Conservation (phyloP, 1,284 basidiomycete species). For the Mixia osmundae region DNA sequence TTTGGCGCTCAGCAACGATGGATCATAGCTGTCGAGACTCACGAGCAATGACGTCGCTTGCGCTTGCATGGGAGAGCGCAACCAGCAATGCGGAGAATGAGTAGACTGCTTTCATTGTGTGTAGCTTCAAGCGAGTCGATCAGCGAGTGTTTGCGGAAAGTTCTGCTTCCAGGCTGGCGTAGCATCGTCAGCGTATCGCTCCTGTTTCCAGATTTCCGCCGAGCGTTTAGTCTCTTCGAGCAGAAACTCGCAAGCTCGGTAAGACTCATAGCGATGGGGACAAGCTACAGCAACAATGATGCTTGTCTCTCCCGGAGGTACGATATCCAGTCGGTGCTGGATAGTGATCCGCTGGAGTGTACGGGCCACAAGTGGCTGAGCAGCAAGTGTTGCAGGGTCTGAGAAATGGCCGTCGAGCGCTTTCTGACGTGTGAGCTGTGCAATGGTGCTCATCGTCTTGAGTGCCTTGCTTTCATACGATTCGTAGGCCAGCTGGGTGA, state of each 20-base stretch:
- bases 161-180: slow-evolving; percentile 51
- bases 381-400: neutral
- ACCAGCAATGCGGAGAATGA: neutral
- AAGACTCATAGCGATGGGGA: slow-evolving; percentile 61
- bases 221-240: slow-evolving; percentile 59
- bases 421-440: slow-evolving; percentile 28
- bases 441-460: slow-evolving; percentile 44
- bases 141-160: too few relatives aligned
- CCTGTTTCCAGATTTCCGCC: slow-evolving; percentile 72
- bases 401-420: slow-evolving; percentile 9
- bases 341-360: slow-evolving; percentile 9
- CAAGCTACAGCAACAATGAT: slow-evolving; percentile 65
- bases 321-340: slow-evolving; percentile 47
- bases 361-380: slow-evolving; percentile 2
- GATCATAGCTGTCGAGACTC: too few relatives aligned
- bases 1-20: too few relatives aligned
- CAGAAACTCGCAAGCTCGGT: slow-evolving; percentile 50
- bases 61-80: too few relatives aligned
- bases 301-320: slow-evolving; percentile 52
- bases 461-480: slow-evolving; percentile 61
- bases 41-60: too few relatives aligned
- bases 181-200: slow-evolving; percentile 42
- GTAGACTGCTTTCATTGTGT: neutral
- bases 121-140: too few relatives aligned
- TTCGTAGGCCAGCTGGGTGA: slow-evolving; percentile 47